Evolutionary conservation across 169 alveolate genomes (phyloP), one percentile per base, ranked within the genome.

Genomic region (Plasmodium cynomolgi): DNA sequence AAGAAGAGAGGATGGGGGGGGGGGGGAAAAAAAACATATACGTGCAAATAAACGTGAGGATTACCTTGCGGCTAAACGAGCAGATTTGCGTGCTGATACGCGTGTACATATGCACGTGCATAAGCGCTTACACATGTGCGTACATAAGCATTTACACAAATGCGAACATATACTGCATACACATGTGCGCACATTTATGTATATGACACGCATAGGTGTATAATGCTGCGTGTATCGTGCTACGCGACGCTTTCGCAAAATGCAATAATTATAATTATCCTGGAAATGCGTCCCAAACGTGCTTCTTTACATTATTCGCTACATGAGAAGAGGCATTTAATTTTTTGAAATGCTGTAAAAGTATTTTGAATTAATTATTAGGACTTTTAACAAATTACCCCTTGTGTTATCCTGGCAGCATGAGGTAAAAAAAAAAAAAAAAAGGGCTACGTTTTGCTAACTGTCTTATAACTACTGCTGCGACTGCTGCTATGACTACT

Each of bases 391-490:
- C 33, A 79, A 79, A 20, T 31, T 26, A 26, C 47, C 47, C 33
- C n/a, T 47, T 37, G n/a, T 75, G 83, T 26, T 20, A 31, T 31
- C 62, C n/a, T 20, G 47, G 47, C 2, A 75, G 47, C 20, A 75
- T 34, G 54, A 79, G 56, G 11, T 6, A 11, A 39, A 56, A 81
- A 56, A 56, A 81, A 81, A 84, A 84, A 71, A 83, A 83, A 68
- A 84, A 39, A 71, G n/a, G 54, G 15, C 50, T 84, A 72, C 56
- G 62, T 84, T 68, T 71, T 72, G 47, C 41, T 84, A 72, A 83
- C 74, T 50, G 68, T 84, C 54, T 73, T 84, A 84, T 71, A 84
- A 37, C 50, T 84, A 72, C 58, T 47, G 58, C 58, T 47, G 13
- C 44, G 44, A 9, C 44, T 37, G 44, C 6, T 37, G 44, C 1